These are phyloP conservation scores for Wickerhamiella siamensis DNA, from an alignment of 805 yeast species.

Conservation along the genomic window DNA sequence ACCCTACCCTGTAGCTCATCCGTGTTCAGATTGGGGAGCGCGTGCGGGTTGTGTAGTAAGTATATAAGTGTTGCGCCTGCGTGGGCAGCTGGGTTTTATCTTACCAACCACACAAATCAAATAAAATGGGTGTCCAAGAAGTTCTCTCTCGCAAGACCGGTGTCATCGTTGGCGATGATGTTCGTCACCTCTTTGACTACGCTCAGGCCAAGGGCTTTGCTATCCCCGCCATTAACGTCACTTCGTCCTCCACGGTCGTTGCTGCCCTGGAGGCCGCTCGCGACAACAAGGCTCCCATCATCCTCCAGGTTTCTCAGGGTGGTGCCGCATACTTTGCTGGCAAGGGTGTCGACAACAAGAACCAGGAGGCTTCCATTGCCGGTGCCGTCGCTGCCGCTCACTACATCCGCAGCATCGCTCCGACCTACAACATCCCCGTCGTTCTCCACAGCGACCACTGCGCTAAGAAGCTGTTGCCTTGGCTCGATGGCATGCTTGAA, in stretches of 20 bases:
- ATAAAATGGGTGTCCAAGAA: constrained; percentile 37
- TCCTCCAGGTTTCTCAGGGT: constrained; percentile 94
- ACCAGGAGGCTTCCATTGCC: constrained; percentile 86
- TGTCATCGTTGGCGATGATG: constrained; percentile 98
- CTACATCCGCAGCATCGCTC: constrained; percentile 93
- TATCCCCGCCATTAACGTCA: constrained; percentile 96
- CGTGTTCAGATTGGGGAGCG: too few species aligned
- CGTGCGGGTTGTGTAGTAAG: not conserved
- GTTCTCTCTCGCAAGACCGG: constrained; percentile 85
- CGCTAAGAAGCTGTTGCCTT: constrained; percentile 93
- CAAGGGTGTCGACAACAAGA: constrained; percentile 89
- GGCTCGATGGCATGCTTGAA: constrained; percentile 96
- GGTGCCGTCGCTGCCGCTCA: constrained; percentile 97
- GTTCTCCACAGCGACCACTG: constrained; percentile 97
- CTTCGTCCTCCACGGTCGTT: constrained; percentile 92
- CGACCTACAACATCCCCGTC: constrained; percentile 92
- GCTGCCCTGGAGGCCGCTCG: constrained; percentile 97
- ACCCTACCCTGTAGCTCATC: too few species aligned
- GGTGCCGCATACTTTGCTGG: constrained; percentile 99
- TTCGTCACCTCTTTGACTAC: constrained; percentile 59
- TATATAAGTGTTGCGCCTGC: constrained; percentile 1
- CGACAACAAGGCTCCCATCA: constrained; percentile 87
- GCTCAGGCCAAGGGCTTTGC: constrained; percentile 91
- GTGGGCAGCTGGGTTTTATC: not conserved
- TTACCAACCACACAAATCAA: not conserved